phyloP scores from a whole-genome alignment of 2,329 filamentous ascomycete genomes.

The Claviceps sp. region DNA sequence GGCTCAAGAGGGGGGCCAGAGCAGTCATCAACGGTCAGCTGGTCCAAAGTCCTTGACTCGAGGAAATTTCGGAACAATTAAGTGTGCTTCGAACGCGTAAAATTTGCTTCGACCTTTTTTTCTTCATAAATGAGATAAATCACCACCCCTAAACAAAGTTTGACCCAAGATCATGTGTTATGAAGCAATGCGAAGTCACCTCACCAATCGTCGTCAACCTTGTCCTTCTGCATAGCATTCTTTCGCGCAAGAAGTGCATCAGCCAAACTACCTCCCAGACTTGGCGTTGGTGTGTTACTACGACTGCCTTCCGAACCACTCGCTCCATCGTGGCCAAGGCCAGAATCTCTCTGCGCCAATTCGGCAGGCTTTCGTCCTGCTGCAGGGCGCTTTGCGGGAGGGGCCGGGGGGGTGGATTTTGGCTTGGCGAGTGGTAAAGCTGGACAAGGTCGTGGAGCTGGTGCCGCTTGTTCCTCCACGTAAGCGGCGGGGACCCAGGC shows the following conservation, averaged over 20 bases:
- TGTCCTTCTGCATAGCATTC: constrained; percentile 59
- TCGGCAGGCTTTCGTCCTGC: constrained; percentile 58
- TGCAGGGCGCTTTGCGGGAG: constrained; percentile 68
- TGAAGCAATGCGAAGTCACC: neutral
- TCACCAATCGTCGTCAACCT: constrained; percentile 59
- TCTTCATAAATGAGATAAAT: neutral
- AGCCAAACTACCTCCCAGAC: constrained; percentile 59
- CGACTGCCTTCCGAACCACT: constrained; percentile 49
- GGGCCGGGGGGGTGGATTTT: constrained; percentile 63
- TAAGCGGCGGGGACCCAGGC: constrained; percentile 94
- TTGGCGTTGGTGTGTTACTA: constrained; percentile 58
- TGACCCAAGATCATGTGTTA: constrained; percentile 10
- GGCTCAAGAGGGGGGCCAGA: neutral
- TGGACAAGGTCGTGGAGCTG: constrained; percentile 49
- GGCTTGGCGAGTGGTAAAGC: constrained; percentile 42
- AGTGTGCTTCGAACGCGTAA: neutral
- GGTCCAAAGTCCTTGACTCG: neutral
- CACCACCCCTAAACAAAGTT: constrained; percentile 7
- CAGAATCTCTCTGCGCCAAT: constrained; percentile 58
- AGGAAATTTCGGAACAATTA: neutral
- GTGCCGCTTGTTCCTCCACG: constrained; percentile 67
- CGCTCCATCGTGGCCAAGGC: constrained; percentile 45
- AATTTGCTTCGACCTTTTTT: neutral
- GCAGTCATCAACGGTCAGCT: neutral
- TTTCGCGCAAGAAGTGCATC: constrained; percentile 68